phyloP scores from a whole-genome alignment of 371 early-diverging fungal species.

The Catenaria anguillulae region DNA sequence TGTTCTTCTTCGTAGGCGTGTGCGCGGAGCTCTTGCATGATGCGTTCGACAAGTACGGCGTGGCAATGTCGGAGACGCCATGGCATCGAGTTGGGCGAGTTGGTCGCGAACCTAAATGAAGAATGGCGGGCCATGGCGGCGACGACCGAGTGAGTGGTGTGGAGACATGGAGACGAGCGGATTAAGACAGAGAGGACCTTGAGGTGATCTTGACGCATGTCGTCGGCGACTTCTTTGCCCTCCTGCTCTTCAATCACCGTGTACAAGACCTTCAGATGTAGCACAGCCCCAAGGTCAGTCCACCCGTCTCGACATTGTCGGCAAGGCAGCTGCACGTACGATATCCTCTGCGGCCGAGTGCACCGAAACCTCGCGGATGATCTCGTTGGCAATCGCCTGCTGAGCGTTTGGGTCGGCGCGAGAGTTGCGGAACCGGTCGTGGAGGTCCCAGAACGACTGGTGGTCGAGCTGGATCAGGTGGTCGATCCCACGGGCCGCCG shows the following conservation, averaged over 20 bases:
- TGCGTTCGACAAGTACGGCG: neutral
- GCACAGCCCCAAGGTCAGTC: no score
- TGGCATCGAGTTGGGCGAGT: neutral
- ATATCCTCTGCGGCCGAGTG: conserved; percentile 1
- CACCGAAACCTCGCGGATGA: neutral
- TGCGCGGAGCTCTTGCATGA: neutral
- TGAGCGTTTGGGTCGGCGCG: neutral
- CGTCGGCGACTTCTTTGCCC: neutral
- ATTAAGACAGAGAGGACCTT: no score
- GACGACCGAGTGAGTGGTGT: no score
- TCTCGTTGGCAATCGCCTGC: conserved; percentile 1
- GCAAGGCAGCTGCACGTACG: no score
- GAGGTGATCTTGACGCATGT: neutral
- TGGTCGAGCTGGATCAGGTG: conserved; percentile 4
- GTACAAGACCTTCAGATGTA: no score
- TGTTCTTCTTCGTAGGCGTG: conserved; percentile 4
- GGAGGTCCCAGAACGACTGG: neutral
- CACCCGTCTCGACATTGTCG: no score
- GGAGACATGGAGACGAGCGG: no score
- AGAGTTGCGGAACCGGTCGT: neutral
- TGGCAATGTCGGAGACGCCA: neutral
- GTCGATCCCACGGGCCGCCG: neutral
- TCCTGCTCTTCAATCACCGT: neutral
- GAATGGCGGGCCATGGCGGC: no score
- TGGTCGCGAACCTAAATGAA: no score